Conservation (phyloP, 2,329 filamentous ascomycete species). For the Alternaria tenuissima region DNA sequence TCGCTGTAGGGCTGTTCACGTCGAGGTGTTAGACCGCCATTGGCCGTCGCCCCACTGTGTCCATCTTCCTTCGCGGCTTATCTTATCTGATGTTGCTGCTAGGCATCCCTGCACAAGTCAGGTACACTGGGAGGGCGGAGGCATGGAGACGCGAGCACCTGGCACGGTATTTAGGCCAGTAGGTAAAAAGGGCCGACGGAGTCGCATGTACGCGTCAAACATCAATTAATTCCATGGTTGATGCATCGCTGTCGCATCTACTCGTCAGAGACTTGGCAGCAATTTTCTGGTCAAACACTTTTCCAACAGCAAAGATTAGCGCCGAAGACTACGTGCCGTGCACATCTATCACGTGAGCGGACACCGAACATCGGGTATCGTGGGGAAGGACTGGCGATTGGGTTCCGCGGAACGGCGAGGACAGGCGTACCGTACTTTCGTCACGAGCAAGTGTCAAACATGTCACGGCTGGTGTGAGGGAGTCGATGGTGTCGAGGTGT, state of each 20-base stretch:
- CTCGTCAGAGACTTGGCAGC: background rate
- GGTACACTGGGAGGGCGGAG: background rate
- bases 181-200: background rate
- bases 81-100: slow-evolving; percentile 6
- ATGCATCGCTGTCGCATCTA: background rate
- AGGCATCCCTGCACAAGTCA: background rate
- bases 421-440: background rate
- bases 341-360: background rate
- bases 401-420: background rate
- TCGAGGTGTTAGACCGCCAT: slow-evolving; percentile 29
- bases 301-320: background rate
- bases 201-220: background rate
- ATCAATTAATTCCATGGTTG: background rate
- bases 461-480: background rate
- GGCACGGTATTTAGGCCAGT: background rate
- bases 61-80: no score
- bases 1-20: slow-evolving; percentile 6
- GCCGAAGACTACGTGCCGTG: no score
- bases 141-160: background rate
- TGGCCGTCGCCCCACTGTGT: slow-evolving; percentile 26
- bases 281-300: background rate
- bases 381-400: background rate
- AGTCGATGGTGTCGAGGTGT: background rate
- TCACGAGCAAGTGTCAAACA: background rate
- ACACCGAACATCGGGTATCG: no score